Percentiles rank a stretch among this genome's conserved stretches.
Conservation (phyloP, 768 basidiomycete species). For the Trametes villosa region DNA sequence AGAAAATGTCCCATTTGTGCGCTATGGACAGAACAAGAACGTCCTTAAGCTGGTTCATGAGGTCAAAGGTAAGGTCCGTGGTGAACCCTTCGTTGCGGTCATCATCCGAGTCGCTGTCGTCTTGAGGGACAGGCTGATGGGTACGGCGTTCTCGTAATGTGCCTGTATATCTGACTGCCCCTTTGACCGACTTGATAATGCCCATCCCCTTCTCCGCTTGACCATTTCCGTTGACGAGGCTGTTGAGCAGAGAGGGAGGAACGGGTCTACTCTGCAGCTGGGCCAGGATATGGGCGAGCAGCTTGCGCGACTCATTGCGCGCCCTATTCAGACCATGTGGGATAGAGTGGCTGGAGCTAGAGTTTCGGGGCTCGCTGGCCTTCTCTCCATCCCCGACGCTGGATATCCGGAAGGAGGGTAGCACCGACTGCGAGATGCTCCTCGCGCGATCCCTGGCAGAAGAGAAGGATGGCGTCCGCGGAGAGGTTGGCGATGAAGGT, state of each 20-base stretch:
- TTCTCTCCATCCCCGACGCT: slow-evolving; percentile 31
- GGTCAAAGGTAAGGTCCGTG: slow-evolving; percentile 67
- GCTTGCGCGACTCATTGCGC: slow-evolving; percentile 67
- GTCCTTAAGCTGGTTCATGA: slow-evolving; percentile 66
- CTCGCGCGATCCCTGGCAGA: slow-evolving; percentile 29
- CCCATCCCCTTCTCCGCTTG: slow-evolving; percentile 14
- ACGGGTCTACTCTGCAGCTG: slow-evolving; percentile 61
- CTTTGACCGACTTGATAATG: slow-evolving; percentile 24
- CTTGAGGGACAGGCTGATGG: slow-evolving; percentile 30
- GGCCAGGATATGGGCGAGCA: slow-evolving; percentile 65
- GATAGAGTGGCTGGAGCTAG: slow-evolving; percentile 18
- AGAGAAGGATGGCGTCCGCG: slow-evolving; percentile 14
- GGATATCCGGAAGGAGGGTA: slow-evolving; percentile 37
- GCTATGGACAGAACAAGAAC: slow-evolving; percentile 57
- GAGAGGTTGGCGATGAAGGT: slow-evolving; percentile 12
- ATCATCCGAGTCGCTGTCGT: slow-evolving; percentile 45
- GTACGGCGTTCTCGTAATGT: slow-evolving; percentile 22
- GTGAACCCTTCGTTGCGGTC: slow-evolving; percentile 49
- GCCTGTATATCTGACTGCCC: slow-evolving; percentile 33
- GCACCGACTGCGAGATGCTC: slow-evolving; percentile 29
- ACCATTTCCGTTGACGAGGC: slow-evolving; percentile 22
- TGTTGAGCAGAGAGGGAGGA: slow-evolving; percentile 57
- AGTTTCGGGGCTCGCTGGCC: slow-evolving; percentile 25
- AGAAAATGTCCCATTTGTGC: slow-evolving; percentile 68
- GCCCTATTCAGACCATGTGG: slow-evolving; percentile 43